Base-by-base conservation (phyloP, 495 filamentous ascomycete genomes). In the Podospora pseudocomata region DNA sequence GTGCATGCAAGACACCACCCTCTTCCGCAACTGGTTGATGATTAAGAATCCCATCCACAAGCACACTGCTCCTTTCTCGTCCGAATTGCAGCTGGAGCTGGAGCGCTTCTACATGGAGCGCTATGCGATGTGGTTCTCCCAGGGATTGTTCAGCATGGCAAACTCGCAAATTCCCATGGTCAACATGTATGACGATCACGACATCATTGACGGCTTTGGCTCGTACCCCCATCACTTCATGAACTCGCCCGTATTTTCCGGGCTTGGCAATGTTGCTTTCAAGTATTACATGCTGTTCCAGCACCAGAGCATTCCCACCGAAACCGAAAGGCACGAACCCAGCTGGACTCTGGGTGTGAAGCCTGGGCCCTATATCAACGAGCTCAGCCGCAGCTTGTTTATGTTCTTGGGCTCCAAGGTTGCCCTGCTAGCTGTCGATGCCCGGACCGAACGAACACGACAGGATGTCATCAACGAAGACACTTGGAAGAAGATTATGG, bases 221-320 rank as follows among this genome's bases (percentile, higher is more conserved):
- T 96, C 93, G 0, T 99, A 99, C 74, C 88, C 94, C 1, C 86
- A 96, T 68, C 86, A 93, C 72, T 95, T 96, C 72, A 98, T 97
- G 91, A 84, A 87, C 67, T 92, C 90, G n/a, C 88, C 90, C 19
- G 92, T 98, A 16, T 96, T 99, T 72, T 90, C 88, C 2, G 95
- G 95, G 3, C 78, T 99, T 54, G 95, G 95, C 11, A 89, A 89
- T 60, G 87, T 97, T 60, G 95, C 94, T 1, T 97, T 94, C 84
- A 99, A 98, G 76, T 97, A 97, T 74, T 99, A 99, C 74, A 88
- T 99, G 87, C 84, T 99, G 6, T 99, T 98, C 81, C 95, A 99
- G 78, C 95, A 99, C 73, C 95, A 99, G 77, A 95, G 89, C 72
- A 82, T 94, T 23, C 83, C 85, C 0, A 87, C 90, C 18, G 94